Evolutionary conservation across 768 basidiomycete species (phyloP).

Genomic region (Lactarius tabidus): DNA sequence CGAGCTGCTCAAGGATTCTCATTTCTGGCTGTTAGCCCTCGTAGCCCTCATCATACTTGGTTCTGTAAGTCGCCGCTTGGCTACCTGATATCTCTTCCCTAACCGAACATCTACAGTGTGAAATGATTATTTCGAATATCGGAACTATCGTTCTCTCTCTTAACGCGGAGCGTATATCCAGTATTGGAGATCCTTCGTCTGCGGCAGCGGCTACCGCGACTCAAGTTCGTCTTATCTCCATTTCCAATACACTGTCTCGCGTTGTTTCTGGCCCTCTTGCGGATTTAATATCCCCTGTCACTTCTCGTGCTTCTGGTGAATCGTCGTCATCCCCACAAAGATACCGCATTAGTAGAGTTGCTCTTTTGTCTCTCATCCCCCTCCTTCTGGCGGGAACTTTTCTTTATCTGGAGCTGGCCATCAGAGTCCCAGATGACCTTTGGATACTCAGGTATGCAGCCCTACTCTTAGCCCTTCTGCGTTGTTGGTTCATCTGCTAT

Average conservation of each 20-base stretch:
- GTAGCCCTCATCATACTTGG: slow-evolving; percentile 57
- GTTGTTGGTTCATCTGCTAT: slow-evolving; percentile 12
- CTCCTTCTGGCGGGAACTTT: slow-evolving; percentile 49
- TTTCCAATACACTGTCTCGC: slow-evolving; percentile 69
- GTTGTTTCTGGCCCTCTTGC: slow-evolving; percentile 65
- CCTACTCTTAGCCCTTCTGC: not conserved
- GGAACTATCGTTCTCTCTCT: slow-evolving; percentile 71
- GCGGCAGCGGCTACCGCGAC: slow-evolving; percentile 43
- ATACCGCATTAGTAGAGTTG: slow-evolving; percentile 56
- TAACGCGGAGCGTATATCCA: slow-evolving; percentile 32
- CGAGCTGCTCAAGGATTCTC: slow-evolving; percentile 48
- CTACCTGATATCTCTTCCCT: not conserved
- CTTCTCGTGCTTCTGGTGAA: slow-evolving; percentile 40
- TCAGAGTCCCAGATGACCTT: slow-evolving; percentile 47
- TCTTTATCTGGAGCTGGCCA: slow-evolving; percentile 49
- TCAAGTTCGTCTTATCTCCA: slow-evolving; percentile 68
- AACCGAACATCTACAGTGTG: slow-evolving; percentile 29
- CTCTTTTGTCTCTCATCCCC: slow-evolving; percentile 52
- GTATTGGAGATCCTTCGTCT: slow-evolving; percentile 24
- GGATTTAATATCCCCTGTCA: slow-evolving; percentile 65
- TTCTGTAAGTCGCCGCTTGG: slow-evolving; percentile 45
- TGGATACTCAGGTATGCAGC: slow-evolving; percentile 64
- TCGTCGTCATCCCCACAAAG: slow-evolving; percentile 40
- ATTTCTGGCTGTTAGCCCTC: slow-evolving; percentile 63
- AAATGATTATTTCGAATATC: slow-evolving; percentile 83